Evolutionary conservation across 441 rosid genomes (phyloP).

Genomic region (Populus hybrid): DNA sequence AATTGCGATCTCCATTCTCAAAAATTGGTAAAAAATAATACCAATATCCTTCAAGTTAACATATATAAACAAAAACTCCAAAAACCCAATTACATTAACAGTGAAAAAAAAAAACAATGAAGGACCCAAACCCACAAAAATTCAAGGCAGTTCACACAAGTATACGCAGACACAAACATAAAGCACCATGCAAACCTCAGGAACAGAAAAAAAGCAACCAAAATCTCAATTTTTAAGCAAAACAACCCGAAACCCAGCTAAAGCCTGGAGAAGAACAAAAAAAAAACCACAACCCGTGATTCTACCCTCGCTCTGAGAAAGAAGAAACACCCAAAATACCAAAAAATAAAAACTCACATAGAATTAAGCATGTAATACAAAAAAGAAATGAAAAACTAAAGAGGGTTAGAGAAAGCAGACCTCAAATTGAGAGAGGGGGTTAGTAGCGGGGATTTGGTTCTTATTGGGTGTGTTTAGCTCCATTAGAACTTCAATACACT

Average conservation of each 20-base stretch:
- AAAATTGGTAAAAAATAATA: neutral
- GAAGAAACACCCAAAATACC: neutral
- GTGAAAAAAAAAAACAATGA: neutral
- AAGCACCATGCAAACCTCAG: neutral
- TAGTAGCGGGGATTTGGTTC: conserved; percentile 29
- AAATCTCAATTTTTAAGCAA: neutral
- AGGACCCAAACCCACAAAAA: neutral
- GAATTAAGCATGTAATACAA: neutral
- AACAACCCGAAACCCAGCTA: neutral
- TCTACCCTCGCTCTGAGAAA: too few relatives aligned
- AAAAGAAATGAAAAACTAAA: neutral
- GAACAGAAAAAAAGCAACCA: neutral
- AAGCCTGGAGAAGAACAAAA: neutral
- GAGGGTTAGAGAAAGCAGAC: conserved; percentile 20
- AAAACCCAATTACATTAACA: neutral
- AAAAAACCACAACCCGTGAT: neutral
- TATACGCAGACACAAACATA: neutral
- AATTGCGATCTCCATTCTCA: neutral
- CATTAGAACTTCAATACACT: conserved; percentile 5
- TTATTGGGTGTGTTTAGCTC: conserved; percentile 57
- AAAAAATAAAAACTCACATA: neutral
- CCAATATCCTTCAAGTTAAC: neutral
- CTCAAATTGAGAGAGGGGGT: conserved; percentile 42
- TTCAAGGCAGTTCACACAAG: neutral
- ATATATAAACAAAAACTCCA: neutral